A percentile compares a stretch with the other conserved stretches of the same genome.
Evolutionary conservation across 352 stramenopile genomes (phyloP).

Genomic region (Thalassiosira mediterranea): DNA sequence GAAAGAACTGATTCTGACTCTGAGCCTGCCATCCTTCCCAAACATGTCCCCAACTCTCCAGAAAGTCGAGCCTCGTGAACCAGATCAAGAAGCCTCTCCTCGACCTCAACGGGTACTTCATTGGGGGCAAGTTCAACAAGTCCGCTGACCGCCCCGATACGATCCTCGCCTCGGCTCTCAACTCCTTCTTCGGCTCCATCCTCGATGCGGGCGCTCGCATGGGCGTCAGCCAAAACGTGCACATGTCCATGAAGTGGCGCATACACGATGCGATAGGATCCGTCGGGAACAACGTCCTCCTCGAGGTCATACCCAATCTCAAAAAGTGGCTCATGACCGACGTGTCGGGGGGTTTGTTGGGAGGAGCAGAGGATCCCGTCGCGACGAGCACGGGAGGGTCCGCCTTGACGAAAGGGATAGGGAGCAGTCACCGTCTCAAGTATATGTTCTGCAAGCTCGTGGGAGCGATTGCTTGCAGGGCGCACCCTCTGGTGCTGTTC

Average conservation of each 20-base stretch:
- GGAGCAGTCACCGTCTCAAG: constrained; percentile 11
- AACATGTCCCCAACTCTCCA: no score
- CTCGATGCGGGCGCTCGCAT: neutral
- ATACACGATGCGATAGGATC: constrained; percentile 1
- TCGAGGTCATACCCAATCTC: constrained; percentile 12
- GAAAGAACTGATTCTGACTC: no score
- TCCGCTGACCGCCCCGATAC: constrained; percentile 11
- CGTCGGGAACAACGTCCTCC: constrained; percentile 1
- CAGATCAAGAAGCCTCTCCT: constrained; percentile 28
- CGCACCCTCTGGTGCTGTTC: constrained; percentile 21
- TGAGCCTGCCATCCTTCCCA: no score
- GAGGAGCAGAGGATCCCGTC: no score
- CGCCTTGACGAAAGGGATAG: neutral
- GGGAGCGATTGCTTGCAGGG: constrained; percentile 7
- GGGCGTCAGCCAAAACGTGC: neutral
- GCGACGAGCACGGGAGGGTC: constrained; percentile 2
- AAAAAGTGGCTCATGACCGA: no score
- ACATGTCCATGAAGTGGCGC: constrained; percentile 1
- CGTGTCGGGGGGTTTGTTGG: no score
- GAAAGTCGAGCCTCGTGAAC: constrained; percentile 27
- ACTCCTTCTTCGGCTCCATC: constrained; percentile 41
- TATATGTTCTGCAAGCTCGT: constrained; percentile 37
- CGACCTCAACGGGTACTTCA: constrained; percentile 14
- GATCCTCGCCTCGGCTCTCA: constrained; percentile 27
- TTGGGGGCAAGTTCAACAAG: constrained; percentile 29